Evolutionary conservation across 2,329 filamentous ascomycete species (phyloP).

Genomic region (Calonectria ilicicola): DNA sequence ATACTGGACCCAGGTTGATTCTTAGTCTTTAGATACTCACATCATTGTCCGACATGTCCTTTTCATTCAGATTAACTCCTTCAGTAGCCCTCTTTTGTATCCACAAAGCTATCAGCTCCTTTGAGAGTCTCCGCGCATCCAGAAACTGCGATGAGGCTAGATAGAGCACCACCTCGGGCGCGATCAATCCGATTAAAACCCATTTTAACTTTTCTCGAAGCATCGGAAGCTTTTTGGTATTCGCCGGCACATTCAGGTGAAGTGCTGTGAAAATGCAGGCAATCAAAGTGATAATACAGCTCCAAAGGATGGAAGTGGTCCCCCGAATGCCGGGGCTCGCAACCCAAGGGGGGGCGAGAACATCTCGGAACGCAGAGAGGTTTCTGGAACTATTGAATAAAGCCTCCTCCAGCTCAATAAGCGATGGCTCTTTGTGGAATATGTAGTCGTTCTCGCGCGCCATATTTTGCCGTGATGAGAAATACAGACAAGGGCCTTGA

Average conservation of each 20-base stretch:
- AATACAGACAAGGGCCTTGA: neutral
- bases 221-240: constrained; percentile 12
- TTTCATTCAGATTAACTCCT: constrained; percentile 9
- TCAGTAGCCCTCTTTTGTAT: neutral
- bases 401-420: constrained; percentile 2
- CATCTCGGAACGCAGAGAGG: neutral
- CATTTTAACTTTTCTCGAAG: constrained; percentile 41
- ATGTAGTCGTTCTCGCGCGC: neutral
- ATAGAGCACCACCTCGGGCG: constrained; percentile 48
- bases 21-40: neutral
- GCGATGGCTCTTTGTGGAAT: neutral
- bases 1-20: neutral
- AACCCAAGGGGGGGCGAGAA: neutral
- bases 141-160: constrained; percentile 33
- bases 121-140: constrained; percentile 11
- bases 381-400: constrained; percentile 10
- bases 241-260: constrained; percentile 51
- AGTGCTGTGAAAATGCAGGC: constrained; percentile 52
- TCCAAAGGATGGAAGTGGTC: constrained; percentile 47
- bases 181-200: constrained; percentile 45
- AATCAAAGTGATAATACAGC: constrained; percentile 48
- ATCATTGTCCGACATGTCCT: constrained; percentile 8
- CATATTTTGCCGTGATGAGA: neutral
- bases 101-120: constrained; percentile 8
- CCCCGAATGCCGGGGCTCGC: constrained; percentile 41